These are phyloP conservation scores for Rhipidocladum racemiflorum DNA, from an alignment of 176 grass and related monocot genomes.

Conservation along the genomic window DNA sequence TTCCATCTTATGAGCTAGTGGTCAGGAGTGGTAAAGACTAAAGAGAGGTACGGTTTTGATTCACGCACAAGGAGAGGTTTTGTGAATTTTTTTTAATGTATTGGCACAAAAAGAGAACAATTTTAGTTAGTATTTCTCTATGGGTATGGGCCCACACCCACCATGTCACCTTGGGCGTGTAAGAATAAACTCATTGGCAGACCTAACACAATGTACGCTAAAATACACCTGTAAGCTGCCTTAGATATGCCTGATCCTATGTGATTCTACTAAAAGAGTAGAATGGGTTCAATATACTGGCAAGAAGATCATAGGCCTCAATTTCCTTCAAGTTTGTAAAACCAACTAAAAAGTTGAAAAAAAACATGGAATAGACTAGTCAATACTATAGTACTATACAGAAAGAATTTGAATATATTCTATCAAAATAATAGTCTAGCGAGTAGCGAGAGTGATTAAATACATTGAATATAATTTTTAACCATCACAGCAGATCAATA, in stretches of 20 bases:
- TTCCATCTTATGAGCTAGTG: constrained; percentile 2
- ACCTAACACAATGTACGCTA: not conserved
- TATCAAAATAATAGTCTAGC: not conserved
- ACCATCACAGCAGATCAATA: not conserved
- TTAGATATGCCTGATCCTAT: not conserved
- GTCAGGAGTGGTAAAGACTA: not conserved
- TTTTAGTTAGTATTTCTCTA: not conserved
- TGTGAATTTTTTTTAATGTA: not conserved
- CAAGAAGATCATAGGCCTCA: not conserved
- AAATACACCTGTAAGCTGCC: not conserved
- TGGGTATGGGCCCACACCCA: not conserved
- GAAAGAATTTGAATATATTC: not conserved
- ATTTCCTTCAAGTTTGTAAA: not conserved
- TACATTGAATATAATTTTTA: not conserved
- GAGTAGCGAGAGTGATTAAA: not conserved
- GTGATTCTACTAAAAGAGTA: not conserved
- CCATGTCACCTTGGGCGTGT: not conserved
- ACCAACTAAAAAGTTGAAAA: not conserved
- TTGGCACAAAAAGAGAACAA: constrained; percentile 1
- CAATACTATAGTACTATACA: not conserved
- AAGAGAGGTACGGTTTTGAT: constrained; percentile 1
- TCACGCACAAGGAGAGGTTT: not conserved
- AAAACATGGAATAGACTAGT: not conserved
- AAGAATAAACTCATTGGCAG: not conserved
- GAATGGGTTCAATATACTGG: not conserved